phyloP scores from a whole-genome alignment of 2,329 filamentous ascomycete genomes.

The Sarocladium kiliense region DNA sequence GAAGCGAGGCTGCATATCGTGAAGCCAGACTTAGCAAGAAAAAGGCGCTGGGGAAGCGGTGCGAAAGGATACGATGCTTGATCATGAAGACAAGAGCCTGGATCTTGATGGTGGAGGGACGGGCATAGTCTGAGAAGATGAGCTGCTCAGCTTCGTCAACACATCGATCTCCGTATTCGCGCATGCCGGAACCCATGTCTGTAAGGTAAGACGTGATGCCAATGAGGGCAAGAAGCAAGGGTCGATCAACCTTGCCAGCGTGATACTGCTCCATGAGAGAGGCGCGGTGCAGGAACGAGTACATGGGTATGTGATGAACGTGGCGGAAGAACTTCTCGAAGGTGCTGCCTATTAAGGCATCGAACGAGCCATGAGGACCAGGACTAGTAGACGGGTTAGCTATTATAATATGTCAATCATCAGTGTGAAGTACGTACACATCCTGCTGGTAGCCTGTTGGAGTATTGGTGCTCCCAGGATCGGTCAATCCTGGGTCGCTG shows the following conservation, averaged over 20 bases:
- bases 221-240: slow-evolving; percentile 48
- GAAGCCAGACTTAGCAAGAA: slow-evolving; percentile 39
- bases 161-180: slow-evolving; percentile 48
- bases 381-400: slow-evolving; percentile 22
- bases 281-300: slow-evolving; percentile 53
- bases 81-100: slow-evolving; percentile 41
- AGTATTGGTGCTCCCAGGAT: slow-evolving; percentile 26
- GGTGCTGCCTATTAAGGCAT: slow-evolving; percentile 44
- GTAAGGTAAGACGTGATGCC: slow-evolving; percentile 53
- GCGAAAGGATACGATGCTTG: slow-evolving; percentile 38
- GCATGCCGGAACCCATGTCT: slow-evolving; percentile 46
- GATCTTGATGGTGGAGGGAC: slow-evolving; percentile 52
- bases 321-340: slow-evolving; percentile 55
- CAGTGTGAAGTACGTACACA: slow-evolving; percentile 21
- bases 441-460: slow-evolving; percentile 29
- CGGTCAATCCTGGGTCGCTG: slow-evolving; percentile 28
- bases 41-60: slow-evolving; percentile 38
- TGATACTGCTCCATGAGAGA: slow-evolving; percentile 56
- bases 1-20: slow-evolving; percentile 35
- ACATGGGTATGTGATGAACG: slow-evolving; percentile 54
- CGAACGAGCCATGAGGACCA: slow-evolving; percentile 37
- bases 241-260: slow-evolving; percentile 49
- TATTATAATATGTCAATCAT: not conserved
- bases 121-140: slow-evolving; percentile 47
- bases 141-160: slow-evolving; percentile 49